Evolutionary conservation across 805 yeast genomes (phyloP).

Genomic region (Suhomyces xylopsoci): DNA sequence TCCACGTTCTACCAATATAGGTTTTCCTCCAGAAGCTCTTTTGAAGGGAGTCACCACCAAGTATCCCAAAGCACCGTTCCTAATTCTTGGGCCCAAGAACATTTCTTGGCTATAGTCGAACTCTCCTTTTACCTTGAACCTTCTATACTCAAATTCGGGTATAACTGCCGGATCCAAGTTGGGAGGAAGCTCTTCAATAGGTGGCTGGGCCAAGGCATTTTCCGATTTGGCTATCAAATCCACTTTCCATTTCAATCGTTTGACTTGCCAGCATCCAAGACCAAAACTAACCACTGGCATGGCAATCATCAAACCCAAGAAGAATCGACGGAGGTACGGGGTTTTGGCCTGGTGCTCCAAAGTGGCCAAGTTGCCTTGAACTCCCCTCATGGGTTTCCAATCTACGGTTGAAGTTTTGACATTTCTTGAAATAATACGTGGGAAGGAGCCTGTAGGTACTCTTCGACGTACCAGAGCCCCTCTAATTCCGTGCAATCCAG

Average conservation of each 20-base stretch:
- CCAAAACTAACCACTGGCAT: slow-evolving; percentile 88
- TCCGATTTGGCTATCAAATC: slow-evolving; percentile 79
- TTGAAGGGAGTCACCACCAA: slow-evolving; percentile 77
- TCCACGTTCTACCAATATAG: slow-evolving; percentile 83
- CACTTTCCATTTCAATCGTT: slow-evolving; percentile 84
- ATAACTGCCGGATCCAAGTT: slow-evolving; percentile 62
- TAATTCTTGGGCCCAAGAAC: slow-evolving; percentile 85
- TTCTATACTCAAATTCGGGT: slow-evolving; percentile 75
- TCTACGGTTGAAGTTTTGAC: slow-evolving; percentile 70
- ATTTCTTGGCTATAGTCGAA: slow-evolving; percentile 84
- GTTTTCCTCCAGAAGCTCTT: slow-evolving; percentile 70
- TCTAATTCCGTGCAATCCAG: neutral
- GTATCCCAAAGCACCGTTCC: slow-evolving; percentile 70
- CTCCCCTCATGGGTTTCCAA: slow-evolving; percentile 75
- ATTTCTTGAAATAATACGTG: slow-evolving; percentile 10
- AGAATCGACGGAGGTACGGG: slow-evolving; percentile 34
- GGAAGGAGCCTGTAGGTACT: neutral
- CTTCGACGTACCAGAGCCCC: neutral
- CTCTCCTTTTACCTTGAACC: slow-evolving; percentile 71
- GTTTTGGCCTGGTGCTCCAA: slow-evolving; percentile 39
- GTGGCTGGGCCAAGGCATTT: slow-evolving; percentile 69
- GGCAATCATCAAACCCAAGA: slow-evolving; percentile 51
- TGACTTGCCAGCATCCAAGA: slow-evolving; percentile 91
- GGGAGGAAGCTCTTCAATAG: slow-evolving; percentile 65
- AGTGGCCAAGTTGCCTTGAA: slow-evolving; percentile 30